Percentiles rank a stretch among this genome's conserved stretches.
Evolutionary conservation across 345 rosid species (phyloP).

Genomic region (Abelmoschus esculentus): DNA sequence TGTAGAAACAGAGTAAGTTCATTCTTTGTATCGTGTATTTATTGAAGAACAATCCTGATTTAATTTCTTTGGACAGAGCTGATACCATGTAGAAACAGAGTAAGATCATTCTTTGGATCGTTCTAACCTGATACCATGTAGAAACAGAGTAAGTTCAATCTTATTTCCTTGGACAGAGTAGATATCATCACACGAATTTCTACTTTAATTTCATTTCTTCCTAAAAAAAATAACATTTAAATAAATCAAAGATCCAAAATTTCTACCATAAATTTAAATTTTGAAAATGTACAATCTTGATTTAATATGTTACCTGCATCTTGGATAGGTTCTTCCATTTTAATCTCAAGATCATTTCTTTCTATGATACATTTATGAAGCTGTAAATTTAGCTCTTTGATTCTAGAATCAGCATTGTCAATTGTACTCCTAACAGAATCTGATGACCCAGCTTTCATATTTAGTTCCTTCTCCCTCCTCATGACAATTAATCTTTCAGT

Average conservation of each 20-base stretch:
- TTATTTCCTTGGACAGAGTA: constrained; percentile 85
- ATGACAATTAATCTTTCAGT: constrained; percentile 58
- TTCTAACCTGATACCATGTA: constrained; percentile 86
- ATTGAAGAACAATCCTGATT: no score
- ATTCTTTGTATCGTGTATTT: no score
- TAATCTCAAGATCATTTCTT: constrained; percentile 80
- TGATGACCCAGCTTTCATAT: constrained; percentile 47
- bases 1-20: no score
- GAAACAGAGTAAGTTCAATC: no score
- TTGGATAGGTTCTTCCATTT: constrained; percentile 76
- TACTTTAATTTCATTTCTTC: constrained; percentile 70
- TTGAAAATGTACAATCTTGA: background rate
- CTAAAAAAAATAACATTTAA: constrained; percentile 27
- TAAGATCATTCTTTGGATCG: constrained; percentile 83
- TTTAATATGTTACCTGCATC: constrained; percentile 54
- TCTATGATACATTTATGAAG: constrained; percentile 62
- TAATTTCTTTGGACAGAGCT: no score
- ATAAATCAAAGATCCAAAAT: constrained; percentile 13
- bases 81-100: constrained; percentile 60
- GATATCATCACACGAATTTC: constrained; percentile 85
- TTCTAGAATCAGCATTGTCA: constrained; percentile 44
- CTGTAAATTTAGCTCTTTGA: constrained; percentile 63
- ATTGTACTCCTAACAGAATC: constrained; percentile 53
- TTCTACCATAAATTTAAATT: background rate
- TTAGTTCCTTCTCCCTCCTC: constrained; percentile 79